Evolutionary conservation across 2,329 filamentous ascomycete species (phyloP), one percentile per base, ranked within the genome.

Genomic region (Venturia effusa): DNA sequence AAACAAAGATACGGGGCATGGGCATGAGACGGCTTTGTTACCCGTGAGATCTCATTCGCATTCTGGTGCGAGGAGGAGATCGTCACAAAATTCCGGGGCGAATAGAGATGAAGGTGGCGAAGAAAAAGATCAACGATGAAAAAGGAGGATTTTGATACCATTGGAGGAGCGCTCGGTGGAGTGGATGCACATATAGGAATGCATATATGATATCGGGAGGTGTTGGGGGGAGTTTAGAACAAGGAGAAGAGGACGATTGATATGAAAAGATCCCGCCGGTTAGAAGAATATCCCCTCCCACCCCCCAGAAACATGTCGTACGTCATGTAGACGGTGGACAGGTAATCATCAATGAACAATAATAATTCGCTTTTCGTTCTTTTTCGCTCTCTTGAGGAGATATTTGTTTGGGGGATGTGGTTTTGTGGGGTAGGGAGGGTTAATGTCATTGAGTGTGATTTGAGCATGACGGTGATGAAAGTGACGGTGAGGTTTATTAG

Each of bases 61-160:
- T 27, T 57, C n/a, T 57, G 51, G 27, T 11, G 51, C 30, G 30
- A 19, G 13, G 13, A 22, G 15, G 51, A 22, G 13, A 24, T 27
- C 45, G 4, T 17, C 15, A 34, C n/a, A n/a, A 57, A 57, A 57
- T 27, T 34, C n/a, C 10, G 51, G 27, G 30, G 30, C 15, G 11
- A 2, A 51, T 15, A 13, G 45, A 57, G 19, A 19, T 57, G 27
- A 34, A 5, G 13, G 13, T 8, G 8, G 15, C n/a, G 27, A 57
- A 39, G 3, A 2, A 39, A 57, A 37, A 57, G 51, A 27, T 8
- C 15, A 19, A 57, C 34, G 51, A 34, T 57, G 51, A 22, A 24
- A 24, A 51, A 51, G 45, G 15, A 51, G 45, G 22, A 57, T 34
- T 34, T 57, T 57, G 51, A 57, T 57, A 57, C 51, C 51, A 57